Conservation (phyloP, 106 monocot genomes). For the Ottelia alismoides region DNA sequence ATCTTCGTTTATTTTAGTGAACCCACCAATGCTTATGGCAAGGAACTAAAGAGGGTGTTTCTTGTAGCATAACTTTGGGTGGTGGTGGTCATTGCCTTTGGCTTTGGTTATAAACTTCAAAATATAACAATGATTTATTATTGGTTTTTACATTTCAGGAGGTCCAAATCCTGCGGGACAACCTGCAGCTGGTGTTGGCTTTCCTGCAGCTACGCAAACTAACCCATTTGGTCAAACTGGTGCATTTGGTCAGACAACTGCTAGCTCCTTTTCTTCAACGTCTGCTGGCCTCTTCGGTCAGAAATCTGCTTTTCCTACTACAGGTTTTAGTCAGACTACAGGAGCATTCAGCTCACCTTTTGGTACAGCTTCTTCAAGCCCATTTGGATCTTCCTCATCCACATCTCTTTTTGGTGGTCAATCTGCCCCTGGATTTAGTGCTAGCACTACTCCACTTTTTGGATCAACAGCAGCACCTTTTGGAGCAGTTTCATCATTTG, state of each 20-base stretch:
- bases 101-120: no score
- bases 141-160: no score
- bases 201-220: conserved; percentile 30
- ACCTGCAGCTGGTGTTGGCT: conserved; percentile 21
- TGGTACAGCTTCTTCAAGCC: conserved; percentile 45
- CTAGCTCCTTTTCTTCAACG: conserved; percentile 44
- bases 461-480: conserved; percentile 41
- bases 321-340: no score
- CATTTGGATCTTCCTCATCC: conserved; percentile 55
- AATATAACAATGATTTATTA: no score
- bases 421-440: conserved; percentile 27
- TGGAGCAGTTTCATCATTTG: conserved; percentile 26
- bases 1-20: no score
- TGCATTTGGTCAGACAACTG: conserved; percentile 60
- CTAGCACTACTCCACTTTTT: conserved; percentile 43
- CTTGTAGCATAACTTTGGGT: no score
- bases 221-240: conserved; percentile 63
- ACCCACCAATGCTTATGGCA: no score
- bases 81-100: no score
- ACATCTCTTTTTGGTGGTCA: conserved; percentile 34
- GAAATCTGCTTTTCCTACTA: conserved; percentile 42
- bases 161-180: conserved; percentile 10
- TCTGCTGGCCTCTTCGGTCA: conserved; percentile 54
- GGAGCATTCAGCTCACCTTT: conserved; percentile 57
- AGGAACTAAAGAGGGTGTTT: no score